Evolutionary conservation across 805 yeast genomes (phyloP).

Genomic region (Candida khao-thaluensis): DNA sequence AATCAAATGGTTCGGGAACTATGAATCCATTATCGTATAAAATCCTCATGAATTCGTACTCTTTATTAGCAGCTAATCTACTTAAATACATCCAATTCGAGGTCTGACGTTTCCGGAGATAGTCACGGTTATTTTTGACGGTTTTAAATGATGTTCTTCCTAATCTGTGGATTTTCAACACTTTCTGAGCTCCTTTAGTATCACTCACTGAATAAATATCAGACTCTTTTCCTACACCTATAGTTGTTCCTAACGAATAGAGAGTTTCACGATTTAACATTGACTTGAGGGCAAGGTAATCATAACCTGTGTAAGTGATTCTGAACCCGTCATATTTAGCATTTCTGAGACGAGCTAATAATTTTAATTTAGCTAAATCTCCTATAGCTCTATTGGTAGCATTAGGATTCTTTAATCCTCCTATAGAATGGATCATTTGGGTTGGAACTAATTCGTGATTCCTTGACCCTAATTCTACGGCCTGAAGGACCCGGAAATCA

Average conservation of each 20-base stretch:
- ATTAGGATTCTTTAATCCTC: conserved; percentile 72
- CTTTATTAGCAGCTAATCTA: conserved; percentile 87
- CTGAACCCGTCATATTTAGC: conserved; percentile 95
- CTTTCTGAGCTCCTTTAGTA: conserved; percentile 58
- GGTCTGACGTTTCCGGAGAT: conserved; percentile 69
- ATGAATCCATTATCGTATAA: conserved; percentile 71
- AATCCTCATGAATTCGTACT: conserved; percentile 81
- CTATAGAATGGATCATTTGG: conserved; percentile 71
- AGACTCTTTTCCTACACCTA: conserved; percentile 97
- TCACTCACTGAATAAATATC: conserved; percentile 87
- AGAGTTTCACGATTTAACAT: conserved; percentile 73
- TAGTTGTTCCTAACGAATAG: conserved; percentile 77
- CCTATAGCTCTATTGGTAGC: conserved; percentile 77
- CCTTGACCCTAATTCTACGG: conserved; percentile 85
- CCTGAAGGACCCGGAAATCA: conserved; percentile 86
- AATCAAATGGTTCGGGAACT: conserved; percentile 88
- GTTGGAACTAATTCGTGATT: conserved; percentile 97
- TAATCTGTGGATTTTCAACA: conserved; percentile 85
- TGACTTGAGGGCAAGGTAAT: conserved; percentile 84
- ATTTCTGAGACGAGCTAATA: conserved; percentile 76
- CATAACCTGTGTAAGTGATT: conserved; percentile 85
- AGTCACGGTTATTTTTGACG: conserved; percentile 92
- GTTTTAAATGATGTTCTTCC: conserved; percentile 94
- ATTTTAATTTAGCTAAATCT: conserved; percentile 81
- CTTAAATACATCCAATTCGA: conserved; percentile 93